Base-by-base conservation (phyloP, 1,284 basidiomycete species). In the Afroboletus lepidellus region DNA sequence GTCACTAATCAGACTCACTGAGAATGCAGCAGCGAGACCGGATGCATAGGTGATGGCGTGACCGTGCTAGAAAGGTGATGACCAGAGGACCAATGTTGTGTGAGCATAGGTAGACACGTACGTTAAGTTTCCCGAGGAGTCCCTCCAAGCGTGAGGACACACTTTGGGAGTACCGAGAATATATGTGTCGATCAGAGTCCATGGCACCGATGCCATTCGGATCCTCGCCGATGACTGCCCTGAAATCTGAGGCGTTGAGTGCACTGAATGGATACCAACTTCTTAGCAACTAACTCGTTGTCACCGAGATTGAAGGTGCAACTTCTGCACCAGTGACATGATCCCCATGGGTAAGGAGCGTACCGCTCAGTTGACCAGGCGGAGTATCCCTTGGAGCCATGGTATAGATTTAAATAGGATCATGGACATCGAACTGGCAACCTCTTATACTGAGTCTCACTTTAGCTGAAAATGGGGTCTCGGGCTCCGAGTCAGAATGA, bases 121-220 rank as follows among this genome's bases (percentile, higher is more conserved):
- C 87, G 58, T 80, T 84, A 57, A 91, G 77, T 47, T 81, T 77
- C 55, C 84, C 83, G 39, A 91, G 71, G 21, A 91, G 74, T 54
- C 82, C 80, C 63, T 90, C 87, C 3, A 75, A 84, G 25, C 88
- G 74, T 15, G 80, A 80, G 52, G 72, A 79, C 12, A 83, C 74
- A 53, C 71, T 73, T 57, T 86, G 83, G 3, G 84, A 85, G 61
- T 88, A 88, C 39, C 90, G 75, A 43, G 87, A 86, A 65, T 91
- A 92, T 20, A 87, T 62, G 64, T 89, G 82, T 27, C 72, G 69
- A 23, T 68, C 58, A 2, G 86, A 81, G 53, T 83, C 76, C 55
- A 50, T 46, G 13, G 49, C 48, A 32, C 44, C 47, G 13, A 57
- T 32, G 13, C 43, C 37, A 18, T 56, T 49, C 12, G 43, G 52